These are phyloP conservation scores for Aspergillus arachidicola DNA, from an alignment of 2,329 filamentous ascomycete genomes.

Conservation along the genomic window DNA sequence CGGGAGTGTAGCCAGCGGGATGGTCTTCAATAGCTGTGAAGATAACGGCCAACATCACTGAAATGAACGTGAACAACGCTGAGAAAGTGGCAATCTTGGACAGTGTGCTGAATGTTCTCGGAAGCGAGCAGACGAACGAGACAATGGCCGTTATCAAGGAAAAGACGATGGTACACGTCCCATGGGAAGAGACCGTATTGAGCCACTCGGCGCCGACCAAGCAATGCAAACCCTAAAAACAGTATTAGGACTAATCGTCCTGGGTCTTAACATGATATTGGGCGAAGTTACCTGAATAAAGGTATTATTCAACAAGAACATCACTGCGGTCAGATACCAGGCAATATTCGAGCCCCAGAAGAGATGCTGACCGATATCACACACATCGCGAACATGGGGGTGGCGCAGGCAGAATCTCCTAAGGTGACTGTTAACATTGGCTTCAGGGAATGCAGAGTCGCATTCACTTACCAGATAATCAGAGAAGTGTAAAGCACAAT, in stretches of 20 bases:
- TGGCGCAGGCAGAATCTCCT: conserved; percentile 91
- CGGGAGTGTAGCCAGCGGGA: conserved; percentile 66
- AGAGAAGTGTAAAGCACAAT: conserved; percentile 83
- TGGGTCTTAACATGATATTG: not conserved
- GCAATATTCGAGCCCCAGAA: conserved; percentile 82
- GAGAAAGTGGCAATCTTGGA: conserved; percentile 78
- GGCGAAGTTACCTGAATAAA: conserved; percentile 68
- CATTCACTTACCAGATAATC: conserved; percentile 57
- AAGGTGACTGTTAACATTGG: conserved; percentile 31
- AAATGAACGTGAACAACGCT: conserved; percentile 86
- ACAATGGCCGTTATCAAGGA: conserved; percentile 72
- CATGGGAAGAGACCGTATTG: conserved; percentile 79
- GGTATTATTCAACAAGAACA: conserved; percentile 94
- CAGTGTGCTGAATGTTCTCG: conserved; percentile 80
- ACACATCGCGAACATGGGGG: conserved; percentile 88
- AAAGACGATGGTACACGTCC: conserved; percentile 78
- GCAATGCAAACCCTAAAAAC: conserved; percentile 70
- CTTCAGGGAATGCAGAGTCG: not conserved
- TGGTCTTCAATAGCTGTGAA: conserved; percentile 77
- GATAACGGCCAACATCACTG: conserved; percentile 79
- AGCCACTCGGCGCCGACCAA: conserved; percentile 83
- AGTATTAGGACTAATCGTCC: conserved; percentile 1
- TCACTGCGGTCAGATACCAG: conserved; percentile 70
- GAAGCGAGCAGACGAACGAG: conserved; percentile 78
- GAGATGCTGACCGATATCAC: conserved; percentile 92